Conservation (phyloP, 495 filamentous ascomycete genomes). For the Trichoderma orchidacearum region DNA sequence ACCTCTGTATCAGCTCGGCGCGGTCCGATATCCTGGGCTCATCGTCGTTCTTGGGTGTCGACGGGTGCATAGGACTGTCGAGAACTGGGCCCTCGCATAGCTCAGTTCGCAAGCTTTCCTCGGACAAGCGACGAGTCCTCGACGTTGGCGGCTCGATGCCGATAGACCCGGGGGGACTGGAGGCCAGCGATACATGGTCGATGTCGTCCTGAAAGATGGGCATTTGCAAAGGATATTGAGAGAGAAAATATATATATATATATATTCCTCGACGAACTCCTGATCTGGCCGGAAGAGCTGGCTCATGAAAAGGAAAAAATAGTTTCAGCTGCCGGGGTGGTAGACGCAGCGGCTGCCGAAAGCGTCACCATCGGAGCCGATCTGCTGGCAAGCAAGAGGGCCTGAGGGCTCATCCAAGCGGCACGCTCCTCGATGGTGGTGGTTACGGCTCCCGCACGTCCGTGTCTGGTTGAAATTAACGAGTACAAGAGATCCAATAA, state of each 20-base stretch:
- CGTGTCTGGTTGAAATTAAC: no score
- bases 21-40: conserved; percentile 37
- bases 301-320: conserved; percentile 4
- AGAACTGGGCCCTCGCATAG: conserved; percentile 40
- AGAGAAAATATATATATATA: no score
- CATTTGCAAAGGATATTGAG: conserved; percentile 21
- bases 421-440: background rate
- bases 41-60: conserved; percentile 9
- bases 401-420: background rate
- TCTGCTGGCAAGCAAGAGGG: background rate
- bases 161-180: conserved; percentile 3
- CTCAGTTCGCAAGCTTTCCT: conserved; percentile 41
- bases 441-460: background rate
- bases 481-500: no score
- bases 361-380: background rate
- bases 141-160: conserved; percentile 6
- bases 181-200: conserved; percentile 9
- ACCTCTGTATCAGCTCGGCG: conserved; percentile 66
- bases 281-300: background rate
- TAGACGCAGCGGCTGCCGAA: background rate
- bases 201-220: conserved; percentile 43
- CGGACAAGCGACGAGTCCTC: conserved; percentile 22
- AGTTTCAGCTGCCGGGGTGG: background rate
- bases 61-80: conserved; percentile 22
- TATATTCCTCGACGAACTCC: background rate